phyloP scores from a whole-genome alignment of 805 yeast species.

The Ogataea saltuana region DNA sequence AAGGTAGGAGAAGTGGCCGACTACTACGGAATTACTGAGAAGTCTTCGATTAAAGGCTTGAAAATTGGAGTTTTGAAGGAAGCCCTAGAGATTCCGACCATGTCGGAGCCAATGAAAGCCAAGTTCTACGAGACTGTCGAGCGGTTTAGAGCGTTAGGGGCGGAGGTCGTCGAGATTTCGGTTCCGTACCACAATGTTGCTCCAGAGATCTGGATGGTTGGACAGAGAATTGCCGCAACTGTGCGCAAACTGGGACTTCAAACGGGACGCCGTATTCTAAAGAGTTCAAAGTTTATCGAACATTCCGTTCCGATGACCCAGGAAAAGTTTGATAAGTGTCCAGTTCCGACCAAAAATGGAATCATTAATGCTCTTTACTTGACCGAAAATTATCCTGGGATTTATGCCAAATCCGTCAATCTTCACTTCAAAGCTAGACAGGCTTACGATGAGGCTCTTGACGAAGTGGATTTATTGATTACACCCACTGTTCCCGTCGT shows the following conservation, averaged over 20 bases:
- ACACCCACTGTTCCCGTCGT: constrained; percentile 35
- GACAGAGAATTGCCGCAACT: constrained; percentile 30
- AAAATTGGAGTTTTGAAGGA: constrained; percentile 38
- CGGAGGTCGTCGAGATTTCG: constrained; percentile 36
- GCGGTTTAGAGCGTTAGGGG: constrained; percentile 35
- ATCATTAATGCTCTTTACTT: constrained; percentile 36
- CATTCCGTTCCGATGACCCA: constrained; percentile 23
- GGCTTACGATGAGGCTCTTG: constrained; percentile 35
- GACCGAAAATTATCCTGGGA: constrained; percentile 35
- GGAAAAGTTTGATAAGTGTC: constrained; percentile 22
- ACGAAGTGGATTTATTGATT: constrained; percentile 36
- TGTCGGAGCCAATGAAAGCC: constrained; percentile 32
- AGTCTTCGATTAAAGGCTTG: constrained; percentile 30
- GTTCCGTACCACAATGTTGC: constrained; percentile 39
- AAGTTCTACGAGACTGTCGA: constrained; percentile 33
- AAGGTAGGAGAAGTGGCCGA: constrained; percentile 25
- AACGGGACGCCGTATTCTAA: constrained; percentile 28
- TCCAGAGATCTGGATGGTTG: constrained; percentile 41
- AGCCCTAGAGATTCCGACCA: constrained; percentile 37
- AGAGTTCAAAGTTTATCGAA: constrained; percentile 22
- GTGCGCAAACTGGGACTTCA: constrained; percentile 18
- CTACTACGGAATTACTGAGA: constrained; percentile 18
- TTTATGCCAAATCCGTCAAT: constrained; percentile 37
- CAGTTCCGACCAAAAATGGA: constrained; percentile 26
- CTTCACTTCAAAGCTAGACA: constrained; percentile 35